Percentiles rank a stretch among this genome's conserved stretches.
Evolutionary conservation across 257 asterid species (phyloP).

Genomic region (Solanum gracilifrons): DNA sequence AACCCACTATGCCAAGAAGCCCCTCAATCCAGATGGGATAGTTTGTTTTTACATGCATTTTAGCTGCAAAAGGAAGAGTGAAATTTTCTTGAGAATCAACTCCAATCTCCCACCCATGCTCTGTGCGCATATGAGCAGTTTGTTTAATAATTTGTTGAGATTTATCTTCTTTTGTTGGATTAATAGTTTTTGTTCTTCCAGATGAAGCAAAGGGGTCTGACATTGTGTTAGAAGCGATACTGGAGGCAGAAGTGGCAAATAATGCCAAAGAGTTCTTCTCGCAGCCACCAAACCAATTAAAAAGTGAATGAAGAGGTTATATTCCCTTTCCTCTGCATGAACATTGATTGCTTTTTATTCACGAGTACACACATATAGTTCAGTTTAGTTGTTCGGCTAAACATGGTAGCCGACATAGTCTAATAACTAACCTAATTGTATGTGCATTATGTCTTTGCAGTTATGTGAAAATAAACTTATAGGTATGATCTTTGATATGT

Average conservation of each 20-base stretch:
- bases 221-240: constrained; percentile 67
- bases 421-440: not conserved
- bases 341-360: not conserved
- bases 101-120: not conserved
- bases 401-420: not conserved
- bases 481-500: not conserved
- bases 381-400: not conserved
- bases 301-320: constrained; percentile 21
- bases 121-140: not conserved
- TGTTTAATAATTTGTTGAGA: not conserved
- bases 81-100: not conserved
- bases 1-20: not conserved
- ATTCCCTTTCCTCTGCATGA: not conserved
- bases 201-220: constrained; percentile 63
- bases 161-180: not conserved
- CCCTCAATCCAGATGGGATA: not conserved
- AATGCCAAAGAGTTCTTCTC: constrained; percentile 54
- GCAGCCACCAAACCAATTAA: constrained; percentile 36
- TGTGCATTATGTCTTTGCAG: not conserved
- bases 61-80: not conserved
- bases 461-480: not conserved
- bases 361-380: not conserved
- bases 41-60: not conserved
- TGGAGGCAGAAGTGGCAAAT: constrained; percentile 87
- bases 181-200: not conserved